Conservation (phyloP, 345 rosid genomes). For the Aquilaria yunnanensis region DNA sequence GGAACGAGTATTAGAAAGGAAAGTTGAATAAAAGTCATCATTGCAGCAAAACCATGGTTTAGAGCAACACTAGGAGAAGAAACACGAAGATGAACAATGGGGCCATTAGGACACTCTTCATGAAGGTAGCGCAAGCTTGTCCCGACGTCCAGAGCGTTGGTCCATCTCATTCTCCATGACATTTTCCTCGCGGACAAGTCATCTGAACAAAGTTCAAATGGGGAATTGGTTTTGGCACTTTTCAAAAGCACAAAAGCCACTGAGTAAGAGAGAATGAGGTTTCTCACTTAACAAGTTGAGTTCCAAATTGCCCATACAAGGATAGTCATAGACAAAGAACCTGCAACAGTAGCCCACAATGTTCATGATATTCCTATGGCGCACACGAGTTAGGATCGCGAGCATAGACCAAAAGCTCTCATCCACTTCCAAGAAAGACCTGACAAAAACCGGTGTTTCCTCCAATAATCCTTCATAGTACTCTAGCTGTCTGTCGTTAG, state of each 20-base stretch:
- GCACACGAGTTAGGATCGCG: constrained; percentile 27
- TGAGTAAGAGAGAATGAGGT: too few relatives aligned
- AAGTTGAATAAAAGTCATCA: constrained; percentile 21
- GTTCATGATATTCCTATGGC: constrained; percentile 39
- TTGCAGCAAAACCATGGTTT: constrained; percentile 21
- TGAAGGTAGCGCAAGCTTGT: constrained; percentile 43
- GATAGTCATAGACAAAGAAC: constrained; percentile 30
- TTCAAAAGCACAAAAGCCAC: constrained; percentile 11
- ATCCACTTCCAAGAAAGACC: constrained; percentile 15
- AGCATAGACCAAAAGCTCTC: constrained; percentile 37
- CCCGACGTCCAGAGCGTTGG: constrained; percentile 35
- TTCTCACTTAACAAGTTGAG: too few relatives aligned
- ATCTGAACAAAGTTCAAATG: constrained; percentile 11
- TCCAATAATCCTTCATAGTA: constrained; percentile 21
- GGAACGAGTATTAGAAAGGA: not conserved
- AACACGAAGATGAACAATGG: constrained; percentile 39
- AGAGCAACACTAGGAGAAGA: constrained; percentile 23
- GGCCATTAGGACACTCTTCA: constrained; percentile 41
- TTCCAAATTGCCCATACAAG: constrained; percentile 27
- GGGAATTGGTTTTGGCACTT: constrained; percentile 3
- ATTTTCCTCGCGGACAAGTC: constrained; percentile 26
- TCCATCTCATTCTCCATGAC: constrained; percentile 49
- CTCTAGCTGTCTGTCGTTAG: not conserved
- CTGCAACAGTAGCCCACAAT: constrained; percentile 42
- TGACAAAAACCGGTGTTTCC: too few relatives aligned